Conservation (phyloP, 352 stramenopile species). For the Globisporangium ultimum region DNA sequence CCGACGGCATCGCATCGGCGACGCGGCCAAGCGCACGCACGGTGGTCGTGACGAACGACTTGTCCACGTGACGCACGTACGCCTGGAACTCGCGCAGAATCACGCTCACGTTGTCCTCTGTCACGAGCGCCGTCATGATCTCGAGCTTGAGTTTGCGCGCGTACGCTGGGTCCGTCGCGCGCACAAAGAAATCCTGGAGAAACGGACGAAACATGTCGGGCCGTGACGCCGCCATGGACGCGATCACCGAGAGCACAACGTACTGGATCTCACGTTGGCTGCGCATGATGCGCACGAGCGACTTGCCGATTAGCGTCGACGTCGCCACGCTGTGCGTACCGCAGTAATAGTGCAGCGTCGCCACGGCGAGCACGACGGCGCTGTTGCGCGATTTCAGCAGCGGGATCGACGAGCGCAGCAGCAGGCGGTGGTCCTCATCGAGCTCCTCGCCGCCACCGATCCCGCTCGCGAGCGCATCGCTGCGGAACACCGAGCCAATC, state of each 20-base stretch:
- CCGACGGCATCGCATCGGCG: conserved; percentile 84
- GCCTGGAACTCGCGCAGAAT: conserved; percentile 96
- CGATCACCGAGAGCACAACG: conserved; percentile 93
- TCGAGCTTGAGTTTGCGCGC: conserved; percentile 97
- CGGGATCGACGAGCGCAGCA: conserved; percentile 94
- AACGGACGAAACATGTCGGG: conserved; percentile 96
- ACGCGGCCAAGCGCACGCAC: conserved; percentile 93
- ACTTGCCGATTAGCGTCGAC: conserved; percentile 93
- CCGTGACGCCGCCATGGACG: conserved; percentile 91
- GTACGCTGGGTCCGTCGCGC: conserved; percentile 94
- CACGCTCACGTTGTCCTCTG: conserved; percentile 89
- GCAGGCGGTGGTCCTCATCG: conserved; percentile 94
- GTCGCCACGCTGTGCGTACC: conserved; percentile 85
- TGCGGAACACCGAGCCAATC: conserved; percentile 75
- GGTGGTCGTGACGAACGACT: conserved; percentile 93
- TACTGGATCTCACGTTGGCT: conserved; percentile 98
- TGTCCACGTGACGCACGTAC: conserved; percentile 94
- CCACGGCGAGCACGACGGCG: conserved; percentile 95
- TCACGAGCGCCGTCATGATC: conserved; percentile 93
- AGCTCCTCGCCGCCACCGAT: conserved; percentile 83
- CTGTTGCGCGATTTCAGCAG: conserved; percentile 97
- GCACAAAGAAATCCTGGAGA: conserved; percentile 97
- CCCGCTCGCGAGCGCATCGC: conserved; percentile 58
- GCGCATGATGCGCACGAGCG: conserved; percentile 96
- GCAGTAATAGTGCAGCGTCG: conserved; percentile 97